Conservation (phyloP, 169 alveolate species). For the Eimeria maxima region DNA sequence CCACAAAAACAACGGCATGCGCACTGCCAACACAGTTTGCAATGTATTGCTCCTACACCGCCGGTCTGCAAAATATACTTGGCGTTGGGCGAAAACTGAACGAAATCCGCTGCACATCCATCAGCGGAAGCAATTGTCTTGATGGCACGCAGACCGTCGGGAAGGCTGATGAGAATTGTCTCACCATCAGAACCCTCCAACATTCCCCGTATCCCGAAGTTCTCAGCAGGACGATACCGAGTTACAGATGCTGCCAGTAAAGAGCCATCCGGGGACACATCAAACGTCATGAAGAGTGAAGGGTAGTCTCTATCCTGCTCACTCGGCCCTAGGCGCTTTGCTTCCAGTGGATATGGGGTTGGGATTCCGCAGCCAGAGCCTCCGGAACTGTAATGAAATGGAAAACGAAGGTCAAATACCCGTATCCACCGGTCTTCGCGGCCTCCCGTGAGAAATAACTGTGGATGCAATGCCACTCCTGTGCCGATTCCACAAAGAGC, state of each 20-base stretch:
- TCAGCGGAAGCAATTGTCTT: slow-evolving; percentile 82
- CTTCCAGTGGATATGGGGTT: slow-evolving; percentile 79
- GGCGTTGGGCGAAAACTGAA: slow-evolving; percentile 77
- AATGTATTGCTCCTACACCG: slow-evolving; percentile 42
- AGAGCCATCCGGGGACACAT: slow-evolving; percentile 80
- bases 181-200: slow-evolving; percentile 70
- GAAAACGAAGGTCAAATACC: slow-evolving; percentile 79
- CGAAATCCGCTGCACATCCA: slow-evolving; percentile 65
- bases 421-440: slow-evolving; percentile 81
- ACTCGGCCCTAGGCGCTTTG: slow-evolving; percentile 65
- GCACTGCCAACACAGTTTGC: slow-evolving; percentile 73
- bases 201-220: background rate
- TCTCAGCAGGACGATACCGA: slow-evolving; percentile 18
- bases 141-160: slow-evolving; percentile 61
- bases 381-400: slow-evolving; percentile 79
- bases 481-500: slow-evolving; percentile 70
- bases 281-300: slow-evolving; percentile 50
- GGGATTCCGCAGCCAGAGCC: background rate
- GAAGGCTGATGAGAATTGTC: slow-evolving; percentile 59
- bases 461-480: slow-evolving; percentile 64
- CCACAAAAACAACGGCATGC: slow-evolving; percentile 75
- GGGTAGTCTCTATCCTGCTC: slow-evolving; percentile 7
- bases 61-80: slow-evolving; percentile 73
- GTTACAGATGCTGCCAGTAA: slow-evolving; percentile 71
- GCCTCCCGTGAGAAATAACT: slow-evolving; percentile 74